A percentile compares a stretch with the other conserved stretches of the same genome.
These are phyloP conservation scores for Lanmaoa pseudosensibilis DNA, from an alignment of 768 basidiomycete genomes.

Conservation along the genomic window DNA sequence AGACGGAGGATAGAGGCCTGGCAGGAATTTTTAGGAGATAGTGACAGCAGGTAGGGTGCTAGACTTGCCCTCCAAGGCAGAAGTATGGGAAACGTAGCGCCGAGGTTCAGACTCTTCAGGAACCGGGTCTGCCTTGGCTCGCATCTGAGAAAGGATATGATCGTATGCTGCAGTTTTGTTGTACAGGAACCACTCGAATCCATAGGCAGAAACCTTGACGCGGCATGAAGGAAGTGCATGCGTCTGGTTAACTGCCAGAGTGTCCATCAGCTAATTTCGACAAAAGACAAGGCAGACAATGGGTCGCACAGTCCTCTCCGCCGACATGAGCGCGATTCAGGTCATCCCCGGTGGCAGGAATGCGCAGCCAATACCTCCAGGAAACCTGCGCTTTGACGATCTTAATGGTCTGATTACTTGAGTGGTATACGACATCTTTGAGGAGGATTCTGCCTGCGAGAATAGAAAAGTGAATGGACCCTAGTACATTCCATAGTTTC, in stretches of 20 bases:
- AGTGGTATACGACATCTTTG: conserved; percentile 87
- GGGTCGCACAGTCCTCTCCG: conserved; percentile 53
- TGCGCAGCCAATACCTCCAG: conserved; percentile 93
- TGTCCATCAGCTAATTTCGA: conserved; percentile 5
- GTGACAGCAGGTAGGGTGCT: not conserved
- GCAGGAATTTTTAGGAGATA: not conserved
- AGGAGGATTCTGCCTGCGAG: conserved; percentile 85
- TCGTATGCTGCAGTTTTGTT: conserved; percentile 91
- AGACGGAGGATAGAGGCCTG: conserved; percentile 28
- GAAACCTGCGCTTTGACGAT: conserved; percentile 82
- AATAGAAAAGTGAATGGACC: conserved; percentile 89
- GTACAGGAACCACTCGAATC: conserved; percentile 91
- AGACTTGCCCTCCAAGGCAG: conserved; percentile 39
- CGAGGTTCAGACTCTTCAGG: conserved; percentile 34
- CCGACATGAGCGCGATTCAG: conserved; percentile 46
- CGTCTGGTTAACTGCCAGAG: conserved; percentile 35
- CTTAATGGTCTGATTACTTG: conserved; percentile 86
- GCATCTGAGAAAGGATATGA: conserved; percentile 77
- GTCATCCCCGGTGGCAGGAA: conserved; percentile 75
- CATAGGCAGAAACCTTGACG: conserved; percentile 76
- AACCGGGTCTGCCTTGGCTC: conserved; percentile 30
- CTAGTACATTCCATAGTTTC: conserved; percentile 38
- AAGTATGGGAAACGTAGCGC: conserved; percentile 40
- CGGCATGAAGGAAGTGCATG: conserved; percentile 63
- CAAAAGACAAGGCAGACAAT: conserved; percentile 3